Percentiles rank a stretch among this genome's conserved stretches.
Evolutionary conservation across 2,329 filamentous ascomycete genomes (phyloP).

Genomic region (Aspergillus hiratsukae): DNA sequence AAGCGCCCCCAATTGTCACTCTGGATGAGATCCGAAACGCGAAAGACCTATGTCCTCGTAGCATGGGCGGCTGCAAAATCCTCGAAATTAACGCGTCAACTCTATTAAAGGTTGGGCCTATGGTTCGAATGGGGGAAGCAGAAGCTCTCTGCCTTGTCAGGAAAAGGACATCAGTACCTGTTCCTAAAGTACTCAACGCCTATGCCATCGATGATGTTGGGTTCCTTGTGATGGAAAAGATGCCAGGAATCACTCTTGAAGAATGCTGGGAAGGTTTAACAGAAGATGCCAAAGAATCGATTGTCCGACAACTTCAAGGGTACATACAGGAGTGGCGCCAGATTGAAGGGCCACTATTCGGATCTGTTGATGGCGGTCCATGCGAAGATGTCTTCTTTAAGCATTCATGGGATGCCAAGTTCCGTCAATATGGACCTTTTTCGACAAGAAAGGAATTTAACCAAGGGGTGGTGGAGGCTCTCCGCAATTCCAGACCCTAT

Average conservation of each 20-base stretch:
- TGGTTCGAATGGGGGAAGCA: constrained; percentile 9
- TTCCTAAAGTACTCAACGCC: constrained; percentile 11
- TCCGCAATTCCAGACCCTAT: constrained; percentile 15
- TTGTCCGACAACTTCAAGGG: constrained; percentile 5
- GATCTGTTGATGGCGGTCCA: constrained; percentile 11
- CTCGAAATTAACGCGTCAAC: constrained; percentile 6
- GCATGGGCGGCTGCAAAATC: constrained; percentile 10
- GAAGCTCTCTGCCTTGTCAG: constrained; percentile 7
- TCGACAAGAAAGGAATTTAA: constrained; percentile 13
- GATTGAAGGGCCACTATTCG: constrained; percentile 10
- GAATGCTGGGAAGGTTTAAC: constrained; percentile 8
- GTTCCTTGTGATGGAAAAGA: constrained; percentile 13
- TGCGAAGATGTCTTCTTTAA: constrained; percentile 13
- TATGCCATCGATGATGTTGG: constrained; percentile 10
- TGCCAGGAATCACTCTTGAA: constrained; percentile 4
- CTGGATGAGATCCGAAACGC: constrained; percentile 7
- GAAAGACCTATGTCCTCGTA: constrained; percentile 7
- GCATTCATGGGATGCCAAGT: constrained; percentile 14
- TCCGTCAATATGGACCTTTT: constrained; percentile 15
- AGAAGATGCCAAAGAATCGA: constrained; percentile 5
- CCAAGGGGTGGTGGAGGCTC: constrained; percentile 17
- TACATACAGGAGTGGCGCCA: constrained; percentile 11
- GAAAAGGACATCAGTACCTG: constrained; percentile 2
- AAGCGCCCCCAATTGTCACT: constrained; percentile 4
- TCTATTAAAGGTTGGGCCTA: constrained; percentile 5